Conservation (phyloP, 179 eudicot genomes). For the Sideroxylon spinosum region DNA sequence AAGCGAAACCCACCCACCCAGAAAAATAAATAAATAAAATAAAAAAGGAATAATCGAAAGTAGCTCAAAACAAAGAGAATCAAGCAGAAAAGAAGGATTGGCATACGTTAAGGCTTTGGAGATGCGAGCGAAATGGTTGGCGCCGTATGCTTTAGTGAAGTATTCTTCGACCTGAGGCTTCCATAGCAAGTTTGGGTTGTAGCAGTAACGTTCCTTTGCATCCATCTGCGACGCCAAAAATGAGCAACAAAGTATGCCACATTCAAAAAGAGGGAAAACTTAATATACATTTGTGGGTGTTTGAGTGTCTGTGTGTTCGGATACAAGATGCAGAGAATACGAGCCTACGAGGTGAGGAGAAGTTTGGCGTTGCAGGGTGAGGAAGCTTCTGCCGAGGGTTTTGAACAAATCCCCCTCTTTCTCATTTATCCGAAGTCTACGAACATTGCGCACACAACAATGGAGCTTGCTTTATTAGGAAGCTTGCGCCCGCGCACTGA, state of each 20-base stretch:
- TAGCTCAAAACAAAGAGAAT: no score
- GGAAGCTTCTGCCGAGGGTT: slow-evolving; percentile 30
- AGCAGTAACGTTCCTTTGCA: slow-evolving; percentile 60
- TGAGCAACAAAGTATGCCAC: neutral
- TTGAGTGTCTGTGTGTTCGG: neutral
- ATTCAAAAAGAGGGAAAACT: neutral
- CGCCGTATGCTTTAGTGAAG: slow-evolving; percentile 74
- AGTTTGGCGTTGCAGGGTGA: slow-evolving; percentile 14
- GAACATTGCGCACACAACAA: no score
- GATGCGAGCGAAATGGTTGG: slow-evolving; percentile 65
- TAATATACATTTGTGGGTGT: neutral
- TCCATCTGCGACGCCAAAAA: slow-evolving; percentile 32
- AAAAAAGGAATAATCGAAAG: no score
- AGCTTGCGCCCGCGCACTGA: no score
- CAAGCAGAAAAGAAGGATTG: no score
- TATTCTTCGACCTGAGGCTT: slow-evolving; percentile 75
- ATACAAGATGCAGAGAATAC: neutral
- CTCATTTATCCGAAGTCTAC: slow-evolving; percentile 21
- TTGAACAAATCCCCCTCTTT: slow-evolving; percentile 28
- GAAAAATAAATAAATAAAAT: no score
- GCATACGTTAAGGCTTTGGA: slow-evolving; percentile 58
- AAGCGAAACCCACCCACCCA: no score
- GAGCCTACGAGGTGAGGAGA: neutral
- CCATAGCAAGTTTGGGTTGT: slow-evolving; percentile 65
- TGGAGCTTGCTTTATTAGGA: no score